Base-by-base conservation (phyloP, 2,329 filamentous ascomycete species). In the Xylariaceae sp. region DNA sequence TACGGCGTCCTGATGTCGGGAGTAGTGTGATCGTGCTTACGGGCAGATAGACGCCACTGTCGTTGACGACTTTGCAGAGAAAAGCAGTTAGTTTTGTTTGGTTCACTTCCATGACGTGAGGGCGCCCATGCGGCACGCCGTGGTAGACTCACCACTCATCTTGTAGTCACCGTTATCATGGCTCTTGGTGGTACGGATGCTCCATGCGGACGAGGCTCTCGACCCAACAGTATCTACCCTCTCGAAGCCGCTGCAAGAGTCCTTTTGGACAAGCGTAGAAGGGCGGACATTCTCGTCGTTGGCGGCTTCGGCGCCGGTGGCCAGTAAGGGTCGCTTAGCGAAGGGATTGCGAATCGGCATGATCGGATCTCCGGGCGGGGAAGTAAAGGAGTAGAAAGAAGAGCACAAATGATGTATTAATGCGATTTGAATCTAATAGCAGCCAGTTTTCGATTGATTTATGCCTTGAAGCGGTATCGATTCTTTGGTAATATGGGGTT, bases 11-110 rank as follows among this genome's bases (percentile, higher is more conserved):
- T 40, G 16, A 50, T 45, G 16, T 23, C 7, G 23, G 17, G 37
- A 31, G 37, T 14, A 53, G 21, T 43, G 47, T 26, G 45, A 11
- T 52, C 37, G 45, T 57, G 68, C 85, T 76, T 87, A 95, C 92
- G 67, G 94, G 94, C 65, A 98, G 85, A 77, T 96, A 98, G 61
- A 96, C 90, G 65, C 94, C 94, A 74, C 90, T 96, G 76, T 96
- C 93, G 72, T 96, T 96, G 74, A 98, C 95, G 64, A 97, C 94
- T 97, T 73, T 60, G n/a, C n/a, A 55, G 44, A n/a, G 19, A 55
- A 34, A 26, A 43, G 28, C 31, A 36, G 48, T 68, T 53, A 70
- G 65, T 60, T 23, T 46, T 47, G 19, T 31, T 26, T 47, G 28
- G n/a, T 29, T 55, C 14, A 11, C 17, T 43, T 17, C 21, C 39